Conservation (phyloP, 164 flowering plant species). For the Aristolochia contorta region DNA sequence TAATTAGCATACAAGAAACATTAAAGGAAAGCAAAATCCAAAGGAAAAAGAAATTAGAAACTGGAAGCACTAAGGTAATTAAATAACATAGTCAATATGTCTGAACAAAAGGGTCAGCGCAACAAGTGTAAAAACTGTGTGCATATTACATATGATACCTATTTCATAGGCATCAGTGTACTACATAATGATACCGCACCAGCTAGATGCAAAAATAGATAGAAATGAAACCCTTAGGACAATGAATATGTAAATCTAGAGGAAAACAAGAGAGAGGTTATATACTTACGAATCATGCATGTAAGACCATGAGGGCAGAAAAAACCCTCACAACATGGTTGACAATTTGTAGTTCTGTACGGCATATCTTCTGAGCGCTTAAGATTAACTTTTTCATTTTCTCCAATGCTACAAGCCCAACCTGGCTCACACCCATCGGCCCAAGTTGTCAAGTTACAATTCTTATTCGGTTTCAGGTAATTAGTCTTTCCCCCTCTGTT, state of each 20-base stretch:
- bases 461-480: conserved; percentile 64
- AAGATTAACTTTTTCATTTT: conserved; percentile 35
- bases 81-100: too few species aligned
- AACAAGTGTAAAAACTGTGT: too few species aligned
- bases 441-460: conserved; percentile 79
- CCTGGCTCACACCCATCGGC: conserved; percentile 94
- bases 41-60: too few species aligned
- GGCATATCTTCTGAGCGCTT: conserved; percentile 43
- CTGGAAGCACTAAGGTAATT: too few species aligned
- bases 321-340: conserved; percentile 86
- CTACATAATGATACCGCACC: too few species aligned
- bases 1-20: too few species aligned
- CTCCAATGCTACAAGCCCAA: conserved; percentile 68
- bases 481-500: conserved; percentile 25
- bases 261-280: not conserved
- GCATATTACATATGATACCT: too few species aligned
- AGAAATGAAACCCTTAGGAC: too few species aligned
- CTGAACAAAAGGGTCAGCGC: too few species aligned
- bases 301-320: conserved; percentile 89
- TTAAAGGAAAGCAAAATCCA: too few species aligned
- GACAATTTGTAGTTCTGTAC: conserved; percentile 39
- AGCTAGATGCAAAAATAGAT: not conserved
- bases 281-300: conserved; percentile 95
- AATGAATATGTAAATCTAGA: too few species aligned
- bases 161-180: too few species aligned